Conservation (phyloP, 2,329 filamentous ascomycete genomes). For the Gremmenia infestans region DNA sequence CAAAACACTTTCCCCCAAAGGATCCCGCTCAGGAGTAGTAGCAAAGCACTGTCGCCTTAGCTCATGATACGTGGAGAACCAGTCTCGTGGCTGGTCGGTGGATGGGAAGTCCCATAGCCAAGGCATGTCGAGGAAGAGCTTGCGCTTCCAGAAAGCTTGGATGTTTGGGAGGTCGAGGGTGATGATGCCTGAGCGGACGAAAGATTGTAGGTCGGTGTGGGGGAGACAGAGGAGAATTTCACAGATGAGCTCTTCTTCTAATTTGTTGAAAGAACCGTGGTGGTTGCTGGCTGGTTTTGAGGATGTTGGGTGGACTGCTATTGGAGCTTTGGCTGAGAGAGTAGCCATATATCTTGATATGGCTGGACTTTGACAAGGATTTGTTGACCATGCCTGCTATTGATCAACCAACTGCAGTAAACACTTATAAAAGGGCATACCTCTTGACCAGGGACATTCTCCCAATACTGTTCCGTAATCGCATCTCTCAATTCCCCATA, state of each 20-base stretch:
- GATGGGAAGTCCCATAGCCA: slow-evolving; percentile 14
- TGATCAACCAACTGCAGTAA: background rate
- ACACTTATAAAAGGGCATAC: background rate
- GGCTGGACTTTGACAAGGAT: slow-evolving; percentile 3
- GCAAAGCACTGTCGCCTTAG: slow-evolving; percentile 11
- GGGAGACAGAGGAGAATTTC: slow-evolving; percentile 14
- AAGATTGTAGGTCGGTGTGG: slow-evolving; percentile 1
- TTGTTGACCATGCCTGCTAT: slow-evolving; percentile 13
- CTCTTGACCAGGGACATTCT: slow-evolving; percentile 5
- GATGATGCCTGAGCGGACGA: slow-evolving; percentile 9
- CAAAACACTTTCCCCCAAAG: background rate
- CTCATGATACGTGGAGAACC: slow-evolving; percentile 10
- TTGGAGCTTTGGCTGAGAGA: background rate
- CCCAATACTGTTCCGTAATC: slow-evolving; percentile 10
- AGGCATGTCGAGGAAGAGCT: slow-evolving; percentile 11
- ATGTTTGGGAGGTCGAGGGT: slow-evolving; percentile 1
- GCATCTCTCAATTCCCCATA: slow-evolving; percentile 9
- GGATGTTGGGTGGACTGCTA: background rate
- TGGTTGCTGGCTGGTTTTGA: background rate
- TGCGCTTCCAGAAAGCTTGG: slow-evolving; percentile 14
- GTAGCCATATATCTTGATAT: background rate
- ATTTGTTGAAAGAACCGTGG: slow-evolving; percentile 1
- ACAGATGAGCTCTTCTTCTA: slow-evolving; percentile 7
- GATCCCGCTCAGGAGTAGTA: slow-evolving; percentile 3
- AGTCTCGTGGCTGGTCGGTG: slow-evolving; percentile 4